phyloP scores from a whole-genome alignment of 345 rosid genomes.

The Populus ilicifolia region DNA sequence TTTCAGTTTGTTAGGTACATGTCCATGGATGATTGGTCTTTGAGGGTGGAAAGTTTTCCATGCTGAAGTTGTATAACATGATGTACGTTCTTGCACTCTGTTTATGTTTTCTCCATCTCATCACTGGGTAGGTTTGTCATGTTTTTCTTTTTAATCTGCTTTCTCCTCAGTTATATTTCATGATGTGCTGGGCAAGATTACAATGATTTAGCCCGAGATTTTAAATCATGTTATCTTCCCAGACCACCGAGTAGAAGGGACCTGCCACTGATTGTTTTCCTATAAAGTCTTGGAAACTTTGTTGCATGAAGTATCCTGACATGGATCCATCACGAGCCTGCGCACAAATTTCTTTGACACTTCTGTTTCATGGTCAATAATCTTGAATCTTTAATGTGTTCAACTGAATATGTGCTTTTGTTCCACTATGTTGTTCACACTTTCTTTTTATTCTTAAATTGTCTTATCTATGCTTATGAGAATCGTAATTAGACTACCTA shows the following conservation, averaged over 20 bases:
- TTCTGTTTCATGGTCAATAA: not conserved
- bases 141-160: not conserved
- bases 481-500: not conserved
- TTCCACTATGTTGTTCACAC: not conserved
- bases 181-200: not conserved
- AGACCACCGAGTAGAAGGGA: not conserved
- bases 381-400: not conserved
- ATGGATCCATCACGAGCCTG: not conserved
- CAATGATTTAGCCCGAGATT: not conserved
- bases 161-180: not conserved
- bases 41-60: not conserved
- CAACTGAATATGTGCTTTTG: not conserved
- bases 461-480: no score
- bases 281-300: not conserved
- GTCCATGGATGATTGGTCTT: not conserved
- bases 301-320: not conserved
- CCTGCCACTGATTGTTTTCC: not conserved
- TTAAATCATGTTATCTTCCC: not conserved
- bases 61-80: not conserved
- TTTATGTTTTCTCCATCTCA: not conserved
- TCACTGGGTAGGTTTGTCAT: not conserved
- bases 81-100: not conserved
- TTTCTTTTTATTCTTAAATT: not conserved
- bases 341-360: not conserved
- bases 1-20: not conserved